A percentile compares a stretch with the other conserved stretches of the same genome.
Conservation (phyloP, 768 basidiomycete genomes). For the Inosperma sp. region DNA sequence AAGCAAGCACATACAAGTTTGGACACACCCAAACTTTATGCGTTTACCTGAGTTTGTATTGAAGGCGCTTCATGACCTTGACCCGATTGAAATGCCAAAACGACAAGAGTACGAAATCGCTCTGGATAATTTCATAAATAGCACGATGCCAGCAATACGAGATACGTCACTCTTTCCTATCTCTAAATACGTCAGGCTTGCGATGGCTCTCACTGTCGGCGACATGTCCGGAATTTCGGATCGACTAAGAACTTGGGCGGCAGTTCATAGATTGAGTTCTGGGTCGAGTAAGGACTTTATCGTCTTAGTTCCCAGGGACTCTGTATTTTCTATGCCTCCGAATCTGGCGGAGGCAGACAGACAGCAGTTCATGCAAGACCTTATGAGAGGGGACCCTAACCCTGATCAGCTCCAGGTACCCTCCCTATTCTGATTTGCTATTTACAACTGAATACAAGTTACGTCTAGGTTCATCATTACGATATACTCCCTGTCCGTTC, state of each 20-base stretch:
- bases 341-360: slow-evolving; percentile 49
- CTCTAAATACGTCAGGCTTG: slow-evolving; percentile 50
- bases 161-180: slow-evolving; percentile 57
- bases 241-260: slow-evolving; percentile 47
- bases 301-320: slow-evolving; percentile 56
- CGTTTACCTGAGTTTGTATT: slow-evolving; percentile 55
- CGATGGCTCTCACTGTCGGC: slow-evolving; percentile 43
- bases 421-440: not conserved
- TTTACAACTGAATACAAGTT: not conserved
- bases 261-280: slow-evolving; percentile 55
- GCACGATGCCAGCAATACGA: slow-evolving; percentile 49
- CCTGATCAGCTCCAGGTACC: slow-evolving; percentile 20
- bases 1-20: slow-evolving; percentile 48
- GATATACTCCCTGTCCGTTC: slow-evolving; percentile 61
- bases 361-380: slow-evolving; percentile 21
- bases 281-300: slow-evolving; percentile 57
- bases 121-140: slow-evolving; percentile 45
- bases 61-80: slow-evolving; percentile 49
- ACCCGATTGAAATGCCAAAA: slow-evolving; percentile 56
- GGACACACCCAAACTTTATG: slow-evolving; percentile 54
- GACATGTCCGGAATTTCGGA: slow-evolving; percentile 34
- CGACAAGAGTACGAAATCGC: slow-evolving; percentile 49
- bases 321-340: slow-evolving; percentile 47
- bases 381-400: slow-evolving; percentile 15
- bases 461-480: slow-evolving; percentile 34